phyloP scores from a whole-genome alignment of 1,139 yeast genomes.

The Candida tropicalis region DNA sequence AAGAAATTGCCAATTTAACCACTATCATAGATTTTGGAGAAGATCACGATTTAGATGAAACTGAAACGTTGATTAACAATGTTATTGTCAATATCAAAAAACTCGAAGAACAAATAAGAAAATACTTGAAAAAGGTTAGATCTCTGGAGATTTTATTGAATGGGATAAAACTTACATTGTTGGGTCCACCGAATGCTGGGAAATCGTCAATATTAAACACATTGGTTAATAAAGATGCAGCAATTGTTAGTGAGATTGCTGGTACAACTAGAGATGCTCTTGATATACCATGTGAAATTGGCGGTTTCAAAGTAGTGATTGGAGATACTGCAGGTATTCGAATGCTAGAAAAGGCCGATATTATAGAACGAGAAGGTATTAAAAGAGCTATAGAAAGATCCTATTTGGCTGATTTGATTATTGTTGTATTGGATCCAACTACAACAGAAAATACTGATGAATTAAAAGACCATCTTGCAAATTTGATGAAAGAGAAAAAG shows the following conservation, averaged over 20 bases:
- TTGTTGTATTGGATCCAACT: slow-evolving; percentile 40
- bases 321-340: slow-evolving; percentile 97
- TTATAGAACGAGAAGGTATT: slow-evolving; percentile 83
- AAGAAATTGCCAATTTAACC: slow-evolving; percentile 72
- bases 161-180: slow-evolving; percentile 72
- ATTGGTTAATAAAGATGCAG: slow-evolving; percentile 78
- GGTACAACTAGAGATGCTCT: slow-evolving; percentile 94
- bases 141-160: slow-evolving; percentile 65
- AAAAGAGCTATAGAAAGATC: slow-evolving; percentile 68
- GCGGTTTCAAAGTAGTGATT: slow-evolving; percentile 80
- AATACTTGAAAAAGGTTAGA: slow-evolving; percentile 53
- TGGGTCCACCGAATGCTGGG: slow-evolving; percentile 98
- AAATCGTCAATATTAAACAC: slow-evolving; percentile 81
- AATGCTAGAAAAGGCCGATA: slow-evolving; percentile 45
- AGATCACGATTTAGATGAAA: slow-evolving; percentile 79
- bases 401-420: slow-evolving; percentile 59
- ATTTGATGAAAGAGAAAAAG: slow-evolving; percentile 20
- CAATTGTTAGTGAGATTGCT: slow-evolving; percentile 88
- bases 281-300: slow-evolving; percentile 78
- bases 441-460: slow-evolving; percentile 14
- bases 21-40: slow-evolving; percentile 97
- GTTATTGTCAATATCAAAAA: slow-evolving; percentile 48
- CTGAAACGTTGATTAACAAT: slow-evolving; percentile 46
- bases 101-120: slow-evolving; percentile 47
- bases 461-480: slow-evolving; percentile 32